These are phyloP conservation scores for Colletotrichum euphorbiae DNA, from an alignment of 2,329 filamentous ascomycete genomes.

Conservation along the genomic window DNA sequence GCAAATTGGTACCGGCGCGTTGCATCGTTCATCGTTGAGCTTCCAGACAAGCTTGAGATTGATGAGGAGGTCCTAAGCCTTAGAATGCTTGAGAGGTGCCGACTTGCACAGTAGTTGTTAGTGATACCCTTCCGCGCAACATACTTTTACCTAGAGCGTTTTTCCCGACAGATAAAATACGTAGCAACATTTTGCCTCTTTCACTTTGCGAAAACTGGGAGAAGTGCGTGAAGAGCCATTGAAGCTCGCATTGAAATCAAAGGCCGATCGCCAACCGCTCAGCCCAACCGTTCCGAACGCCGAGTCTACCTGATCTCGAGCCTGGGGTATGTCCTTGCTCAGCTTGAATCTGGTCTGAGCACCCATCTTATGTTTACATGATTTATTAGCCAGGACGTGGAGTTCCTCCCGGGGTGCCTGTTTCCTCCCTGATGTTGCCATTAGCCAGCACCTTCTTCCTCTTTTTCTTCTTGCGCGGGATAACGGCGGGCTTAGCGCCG, in stretches of 20 bases:
- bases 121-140: constrained; percentile 34
- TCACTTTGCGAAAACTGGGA: neutral
- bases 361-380: constrained; percentile 3
- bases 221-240: neutral
- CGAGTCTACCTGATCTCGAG: constrained; percentile 9
- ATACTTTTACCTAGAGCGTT: constrained; percentile 21
- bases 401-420: constrained; percentile 70
- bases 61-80: neutral
- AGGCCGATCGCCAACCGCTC: constrained; percentile 7
- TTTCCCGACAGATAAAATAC: neutral
- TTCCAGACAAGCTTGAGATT: neutral
- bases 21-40: neutral
- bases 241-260: constrained; percentile 9
- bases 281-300: constrained; percentile 21
- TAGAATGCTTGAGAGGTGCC: neutral
- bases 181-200: neutral
- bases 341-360: neutral
- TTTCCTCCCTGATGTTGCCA: constrained; percentile 65
- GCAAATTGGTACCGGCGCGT: neutral
- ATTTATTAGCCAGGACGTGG: constrained; percentile 57
- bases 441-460: constrained; percentile 71
- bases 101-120: constrained; percentile 13
- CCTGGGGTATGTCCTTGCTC: neutral
- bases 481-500: constrained; percentile 80
- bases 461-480: constrained; percentile 79